Evolutionary conservation across 2,329 filamentous ascomycete genomes (phyloP), one percentile per base, ranked within the genome.

Genomic region (Cytospora paraplurivora): DNA sequence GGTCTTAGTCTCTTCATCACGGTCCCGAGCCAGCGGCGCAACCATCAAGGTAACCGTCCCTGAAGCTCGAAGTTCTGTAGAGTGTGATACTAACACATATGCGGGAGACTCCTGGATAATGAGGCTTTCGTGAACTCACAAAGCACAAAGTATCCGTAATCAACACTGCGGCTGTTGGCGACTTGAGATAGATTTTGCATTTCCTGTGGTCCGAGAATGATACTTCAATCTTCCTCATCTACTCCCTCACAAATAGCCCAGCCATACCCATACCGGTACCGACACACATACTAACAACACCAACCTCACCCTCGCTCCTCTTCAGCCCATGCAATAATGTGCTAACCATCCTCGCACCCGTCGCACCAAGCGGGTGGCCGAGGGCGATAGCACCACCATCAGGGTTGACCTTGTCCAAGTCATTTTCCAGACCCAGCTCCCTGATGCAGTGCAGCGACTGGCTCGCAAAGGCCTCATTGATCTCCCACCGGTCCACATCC

Each of bases 361-460:
- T 97, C 37, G 93, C 93, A 54, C 94, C 93, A 1, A 97, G 82
- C 7, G 93, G 93, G 75, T 97, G 94, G 1, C 94, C 94, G 32
- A 97, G 78, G n/a, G 94, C 93, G 75, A 97, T 97, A 2, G 93
- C 94, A 37, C 94, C 93, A 66, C 94, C 94, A 71, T 96, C 93
- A 0, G 92, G 92, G 77, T 98, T 98, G 19, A 97, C 90, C 76
- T 85, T 88, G 69, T 88, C 83, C 78, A 81, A 87, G 68, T 72
- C 85, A 71, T 78, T 74, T 74, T 87, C 87, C 21, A 94, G 78
- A 0, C 88, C 89, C 12, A 95, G 73, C 71, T 86, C 83, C 65
- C 92, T 80, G 53, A 94, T 78, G 70, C 89, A 93, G 77, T 96
- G 83, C 6, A 89, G 76, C 1, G 85, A 80, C 76, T 89, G 86